phyloP scores from a whole-genome alignment of 1,284 basidiomycete species.

The Malassezia yamatoensis region DNA sequence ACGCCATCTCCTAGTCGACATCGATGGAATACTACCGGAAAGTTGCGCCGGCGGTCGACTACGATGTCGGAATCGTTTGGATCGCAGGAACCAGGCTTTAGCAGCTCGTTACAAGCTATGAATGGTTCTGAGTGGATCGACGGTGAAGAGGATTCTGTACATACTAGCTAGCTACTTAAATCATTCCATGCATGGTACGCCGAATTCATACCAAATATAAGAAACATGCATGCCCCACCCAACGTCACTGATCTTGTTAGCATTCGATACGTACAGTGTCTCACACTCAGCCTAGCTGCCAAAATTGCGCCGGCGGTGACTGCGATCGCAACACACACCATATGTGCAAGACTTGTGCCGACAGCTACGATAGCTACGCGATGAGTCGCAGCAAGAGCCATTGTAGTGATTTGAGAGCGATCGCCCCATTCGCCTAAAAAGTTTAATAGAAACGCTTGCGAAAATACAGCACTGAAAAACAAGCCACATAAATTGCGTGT shows the following conservation, averaged over 20 bases:
- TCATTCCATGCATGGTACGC: constrained; percentile 48
- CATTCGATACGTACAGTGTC: constrained; percentile 64
- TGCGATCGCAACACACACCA: constrained; percentile 12
- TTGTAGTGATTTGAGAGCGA: constrained; percentile 90
- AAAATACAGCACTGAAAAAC: constrained; percentile 81
- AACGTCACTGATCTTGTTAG: constrained; percentile 60
- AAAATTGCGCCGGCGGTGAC: constrained; percentile 12
- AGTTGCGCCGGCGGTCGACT: background rate
- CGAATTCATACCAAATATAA: constrained; percentile 59
- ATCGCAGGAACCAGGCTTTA: too few species aligned
- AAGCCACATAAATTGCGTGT: constrained; percentile 71
- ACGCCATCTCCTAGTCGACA: constrained; percentile 3
- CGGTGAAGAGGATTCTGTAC: constrained; percentile 10
- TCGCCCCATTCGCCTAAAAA: constrained; percentile 99
- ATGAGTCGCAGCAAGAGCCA: constrained; percentile 87
- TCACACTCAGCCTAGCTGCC: constrained; percentile 80
- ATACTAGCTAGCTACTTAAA: background rate
- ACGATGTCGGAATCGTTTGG: background rate
- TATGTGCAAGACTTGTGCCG: constrained; percentile 15
- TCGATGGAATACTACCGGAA: background rate
- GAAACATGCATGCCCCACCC: constrained; percentile 69
- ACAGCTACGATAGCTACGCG: constrained; percentile 12
- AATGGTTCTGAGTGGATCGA: constrained; percentile 2
- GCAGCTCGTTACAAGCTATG: too few species aligned
- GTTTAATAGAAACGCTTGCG: constrained; percentile 86